Conservation (phyloP, 768 basidiomycete genomes). For the Boletus reticulatus region DNA sequence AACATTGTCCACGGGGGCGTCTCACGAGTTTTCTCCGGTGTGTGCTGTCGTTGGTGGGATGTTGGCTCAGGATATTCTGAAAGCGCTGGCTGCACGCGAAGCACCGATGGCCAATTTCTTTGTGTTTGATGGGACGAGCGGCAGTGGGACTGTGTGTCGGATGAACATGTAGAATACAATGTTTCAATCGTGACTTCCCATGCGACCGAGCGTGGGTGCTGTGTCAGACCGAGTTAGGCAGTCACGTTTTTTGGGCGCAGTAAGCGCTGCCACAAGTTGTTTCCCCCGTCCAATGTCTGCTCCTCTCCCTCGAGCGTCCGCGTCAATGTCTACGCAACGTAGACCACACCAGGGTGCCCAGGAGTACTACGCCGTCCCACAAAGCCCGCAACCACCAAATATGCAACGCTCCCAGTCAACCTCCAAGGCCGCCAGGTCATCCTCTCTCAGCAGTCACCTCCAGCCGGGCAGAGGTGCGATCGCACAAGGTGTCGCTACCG, state of each 20-base stretch:
- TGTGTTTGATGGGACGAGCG: slow-evolving; percentile 80
- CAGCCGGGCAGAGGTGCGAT: slow-evolving; percentile 52
- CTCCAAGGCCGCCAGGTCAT: slow-evolving; percentile 25
- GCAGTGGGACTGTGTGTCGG: slow-evolving; percentile 65
- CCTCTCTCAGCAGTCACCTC: slow-evolving; percentile 28
- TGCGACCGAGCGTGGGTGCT: slow-evolving; percentile 10
- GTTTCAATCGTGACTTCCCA: neutral
- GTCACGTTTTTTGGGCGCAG: slow-evolving; percentile 21
- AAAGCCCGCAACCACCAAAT: slow-evolving; percentile 48
- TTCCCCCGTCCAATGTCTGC: neutral
- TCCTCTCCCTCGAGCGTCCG: slow-evolving; percentile 8
- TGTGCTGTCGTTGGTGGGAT: slow-evolving; percentile 95
- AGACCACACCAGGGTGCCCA: slow-evolving; percentile 45
- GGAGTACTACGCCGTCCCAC: slow-evolving; percentile 67
- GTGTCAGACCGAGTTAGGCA: slow-evolving; percentile 20
- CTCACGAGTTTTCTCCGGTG: slow-evolving; percentile 87
- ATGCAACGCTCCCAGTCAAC: slow-evolving; percentile 28
- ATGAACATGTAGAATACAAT: slow-evolving; percentile 40
- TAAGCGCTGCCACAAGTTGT: neutral
- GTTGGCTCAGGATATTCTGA: slow-evolving; percentile 91
- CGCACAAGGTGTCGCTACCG: slow-evolving; percentile 76
- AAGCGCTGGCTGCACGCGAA: slow-evolving; percentile 86
- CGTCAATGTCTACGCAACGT: slow-evolving; percentile 34
- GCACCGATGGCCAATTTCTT: slow-evolving; percentile 93
- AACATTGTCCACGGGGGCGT: slow-evolving; percentile 63